Conservation (phyloP, 208 protist species). For the Herpetomonas samuelpessoai region DNA sequence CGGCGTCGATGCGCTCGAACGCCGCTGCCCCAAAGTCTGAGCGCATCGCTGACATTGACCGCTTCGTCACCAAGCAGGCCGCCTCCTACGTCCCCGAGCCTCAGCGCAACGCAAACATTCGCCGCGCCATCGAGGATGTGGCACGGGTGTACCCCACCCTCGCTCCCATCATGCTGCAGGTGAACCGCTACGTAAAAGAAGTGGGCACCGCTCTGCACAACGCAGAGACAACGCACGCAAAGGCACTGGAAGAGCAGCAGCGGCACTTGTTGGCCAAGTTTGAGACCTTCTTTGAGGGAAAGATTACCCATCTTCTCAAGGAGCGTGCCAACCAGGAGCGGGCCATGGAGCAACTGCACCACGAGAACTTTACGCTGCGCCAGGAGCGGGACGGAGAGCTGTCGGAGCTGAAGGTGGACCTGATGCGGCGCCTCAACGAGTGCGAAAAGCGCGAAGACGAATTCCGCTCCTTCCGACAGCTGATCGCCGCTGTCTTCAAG, state of each 20-base stretch:
- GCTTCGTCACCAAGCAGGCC: slow-evolving; percentile 21
- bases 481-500: slow-evolving; percentile 75
- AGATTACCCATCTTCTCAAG: slow-evolving; percentile 46
- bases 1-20: too few relatives aligned
- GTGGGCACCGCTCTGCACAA: slow-evolving; percentile 9
- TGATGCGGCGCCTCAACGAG: slow-evolving; percentile 57
- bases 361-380: slow-evolving; percentile 42
- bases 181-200: slow-evolving; percentile 43
- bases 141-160: slow-evolving; percentile 33
- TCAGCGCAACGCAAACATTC: slow-evolving; percentile 26
- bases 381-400: slow-evolving; percentile 62
- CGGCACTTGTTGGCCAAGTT: slow-evolving; percentile 38
- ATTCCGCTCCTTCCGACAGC: slow-evolving; percentile 57
- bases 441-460: slow-evolving; percentile 71
- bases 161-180: slow-evolving; percentile 17
- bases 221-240: slow-evolving; percentile 17
- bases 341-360: slow-evolving; percentile 24
- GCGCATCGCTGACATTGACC: slow-evolving; percentile 31
- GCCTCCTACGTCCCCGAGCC: slow-evolving; percentile 30
- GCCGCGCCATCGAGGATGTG: slow-evolving; percentile 36
- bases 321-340: slow-evolving; percentile 39
- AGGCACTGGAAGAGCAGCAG: slow-evolving; percentile 37
- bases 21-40: slow-evolving; percentile 10
- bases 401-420: slow-evolving; percentile 42
- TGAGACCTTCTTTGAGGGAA: slow-evolving; percentile 67